Base-by-base conservation (phyloP, 345 rosid genomes). In the Populus euphratica region DNA sequence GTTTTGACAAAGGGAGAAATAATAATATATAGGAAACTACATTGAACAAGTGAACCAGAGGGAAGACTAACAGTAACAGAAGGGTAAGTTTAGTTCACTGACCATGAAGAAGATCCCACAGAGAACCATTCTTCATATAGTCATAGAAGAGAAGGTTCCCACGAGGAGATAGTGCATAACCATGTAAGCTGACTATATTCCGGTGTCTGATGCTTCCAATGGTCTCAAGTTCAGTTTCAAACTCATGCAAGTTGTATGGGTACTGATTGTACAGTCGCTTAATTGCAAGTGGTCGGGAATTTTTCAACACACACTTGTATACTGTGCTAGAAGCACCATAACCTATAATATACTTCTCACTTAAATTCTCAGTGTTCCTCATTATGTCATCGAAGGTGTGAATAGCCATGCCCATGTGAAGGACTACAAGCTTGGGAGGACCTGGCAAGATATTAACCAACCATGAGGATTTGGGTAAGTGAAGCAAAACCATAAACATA, bases 21-120 rank as follows among this genome's bases (percentile, higher is more conserved):
- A 43, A 43, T 3, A 43, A 43, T 7, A 7, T 17, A 56, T 4
- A 56, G 35, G 44, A 18, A 31, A 36, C 36, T 35, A 16, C 13
- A 67, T 1, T 21, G 41, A 67, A 21, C 23, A 20, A 21, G 27
- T 1, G 6, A 27, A 31, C 27, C n/a, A n/a, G 13, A 25, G 52
- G 16, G 27, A 35, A 11, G 8, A n/a, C 20, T 5, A 31, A 23
- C 2, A 2, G 35, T 29, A 70, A 39, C 18, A 39, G 21, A 80
- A 0, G 10, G 9, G 47, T 18, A 36, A 1, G 63, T 59, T n/a
- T 10, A 72, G 65, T 47, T 11, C 21, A 78, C 90, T 68, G 61
- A 92, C 99, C 99, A 76, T 96, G 99, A 65, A 95, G 92, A 70
- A 91, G 96, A 86, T 96, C 98, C 97, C 97, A 96, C 10, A 96